These are phyloP conservation scores for Torulaspora franciscae DNA, from an alignment of 805 yeast species.

Conservation along the genomic window DNA sequence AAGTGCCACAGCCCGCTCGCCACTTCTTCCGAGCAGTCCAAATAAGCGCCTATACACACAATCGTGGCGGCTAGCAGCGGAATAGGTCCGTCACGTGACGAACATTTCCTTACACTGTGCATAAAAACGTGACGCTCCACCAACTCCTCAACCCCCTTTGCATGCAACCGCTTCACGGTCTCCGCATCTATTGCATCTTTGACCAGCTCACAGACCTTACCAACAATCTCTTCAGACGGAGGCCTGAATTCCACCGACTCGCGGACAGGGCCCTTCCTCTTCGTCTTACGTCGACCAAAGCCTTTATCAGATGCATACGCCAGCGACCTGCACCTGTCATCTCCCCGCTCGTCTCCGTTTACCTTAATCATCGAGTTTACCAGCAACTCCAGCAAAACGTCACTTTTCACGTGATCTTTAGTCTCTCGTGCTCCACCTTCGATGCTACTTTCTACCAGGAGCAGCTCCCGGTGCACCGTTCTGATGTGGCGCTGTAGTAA, in stretches of 20 bases:
- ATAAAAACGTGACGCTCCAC: neutral
- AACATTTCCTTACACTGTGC: neutral
- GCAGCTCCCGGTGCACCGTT: conserved; percentile 56
- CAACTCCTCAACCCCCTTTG: neutral
- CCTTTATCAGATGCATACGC: neutral
- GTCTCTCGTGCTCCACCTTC: conserved; percentile 5
- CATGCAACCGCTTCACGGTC: neutral
- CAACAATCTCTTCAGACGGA: neutral
- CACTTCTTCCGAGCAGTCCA: conserved; percentile 1
- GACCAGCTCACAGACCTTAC: neutral
- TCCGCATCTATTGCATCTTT: neutral
- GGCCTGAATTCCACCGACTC: neutral
- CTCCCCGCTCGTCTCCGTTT: neutral
- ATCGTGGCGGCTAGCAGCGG: conserved; percentile 1
- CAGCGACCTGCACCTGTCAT: neutral
- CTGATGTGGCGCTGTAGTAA: conserved; percentile 70
- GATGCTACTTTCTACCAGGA: conserved; percentile 20
- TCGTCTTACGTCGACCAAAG: neutral
- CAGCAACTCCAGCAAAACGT: conserved; percentile 14
- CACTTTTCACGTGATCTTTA: conserved; percentile 5
- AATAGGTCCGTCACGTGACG: neutral
- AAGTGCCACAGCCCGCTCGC: conserved; percentile 11
- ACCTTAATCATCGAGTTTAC: conserved; percentile 21
- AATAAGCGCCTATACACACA: conserved; percentile 4
- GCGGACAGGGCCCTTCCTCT: neutral